These are phyloP conservation scores for Lipomyces orientalis DNA, from an alignment of 805 yeast species.

Conservation along the genomic window DNA sequence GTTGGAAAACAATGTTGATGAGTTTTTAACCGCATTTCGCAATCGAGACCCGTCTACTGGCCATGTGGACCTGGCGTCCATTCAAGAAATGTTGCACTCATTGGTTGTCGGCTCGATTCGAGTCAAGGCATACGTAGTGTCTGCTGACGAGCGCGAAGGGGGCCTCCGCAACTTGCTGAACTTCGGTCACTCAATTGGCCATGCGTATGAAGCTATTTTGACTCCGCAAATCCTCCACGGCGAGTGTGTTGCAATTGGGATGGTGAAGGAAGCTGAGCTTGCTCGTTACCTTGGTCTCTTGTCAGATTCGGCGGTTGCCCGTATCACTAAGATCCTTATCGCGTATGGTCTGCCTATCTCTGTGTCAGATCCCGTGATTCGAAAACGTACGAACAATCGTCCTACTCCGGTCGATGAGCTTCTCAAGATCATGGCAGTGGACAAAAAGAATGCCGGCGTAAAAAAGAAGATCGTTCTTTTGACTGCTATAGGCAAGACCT, in stretches of 20 bases:
- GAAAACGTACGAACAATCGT: conserved; percentile 69
- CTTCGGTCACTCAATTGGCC: conserved; percentile 97
- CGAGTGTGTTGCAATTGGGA: conserved; percentile 98
- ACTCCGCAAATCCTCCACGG: conserved; percentile 98
- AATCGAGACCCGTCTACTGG: conserved; percentile 49
- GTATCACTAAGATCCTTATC: conserved; percentile 78
- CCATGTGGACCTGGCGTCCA: conserved; percentile 68
- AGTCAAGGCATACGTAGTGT: conserved; percentile 93
- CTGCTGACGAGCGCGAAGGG: conserved; percentile 93
- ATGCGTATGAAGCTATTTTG: conserved; percentile 96
- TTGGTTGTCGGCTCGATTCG: conserved; percentile 83
- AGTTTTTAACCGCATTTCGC: conserved; percentile 70
- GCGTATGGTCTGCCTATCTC: conserved; percentile 88
- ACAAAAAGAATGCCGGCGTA: conserved; percentile 94
- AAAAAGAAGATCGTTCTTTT: conserved; percentile 85
- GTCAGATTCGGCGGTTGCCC: conserved; percentile 91
- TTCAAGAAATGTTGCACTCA: conserved; percentile 74
- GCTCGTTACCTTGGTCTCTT: conserved; percentile 89
- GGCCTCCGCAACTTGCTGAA: conserved; percentile 89
- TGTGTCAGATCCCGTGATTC: conserved; percentile 71
- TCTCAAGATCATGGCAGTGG: conserved; percentile 87
- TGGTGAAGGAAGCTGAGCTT: conserved; percentile 92
- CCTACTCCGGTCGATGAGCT: conserved; percentile 77
- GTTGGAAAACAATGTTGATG: conserved; percentile 74
- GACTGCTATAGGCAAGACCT: conserved; percentile 84